Percentiles rank a stretch among this genome's conserved stretches.
These are phyloP conservation scores for Diospyros lotus DNA, from an alignment of 148 eudicot genomes.

Conservation along the genomic window DNA sequence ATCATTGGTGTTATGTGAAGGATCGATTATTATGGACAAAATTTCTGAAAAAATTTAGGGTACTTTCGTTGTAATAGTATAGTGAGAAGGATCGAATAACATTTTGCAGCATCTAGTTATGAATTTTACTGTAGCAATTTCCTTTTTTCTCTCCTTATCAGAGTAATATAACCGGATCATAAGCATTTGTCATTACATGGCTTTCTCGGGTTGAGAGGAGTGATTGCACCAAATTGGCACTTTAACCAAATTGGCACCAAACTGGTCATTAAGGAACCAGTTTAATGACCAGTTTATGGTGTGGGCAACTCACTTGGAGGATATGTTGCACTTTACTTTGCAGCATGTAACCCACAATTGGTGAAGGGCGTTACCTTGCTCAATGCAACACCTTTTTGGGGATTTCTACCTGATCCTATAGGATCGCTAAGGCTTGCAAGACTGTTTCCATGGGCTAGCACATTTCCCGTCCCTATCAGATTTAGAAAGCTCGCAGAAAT, in stretches of 20 bases:
- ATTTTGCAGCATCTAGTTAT: background rate
- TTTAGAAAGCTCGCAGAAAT: slow-evolving; percentile 59
- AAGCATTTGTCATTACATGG: background rate
- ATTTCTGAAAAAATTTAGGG: background rate
- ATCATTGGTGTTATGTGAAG: background rate
- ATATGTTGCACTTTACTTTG: slow-evolving; percentile 82
- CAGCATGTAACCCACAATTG: slow-evolving; percentile 63
- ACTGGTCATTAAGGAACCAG: slow-evolving; percentile 84
- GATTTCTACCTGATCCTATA: slow-evolving; percentile 77
- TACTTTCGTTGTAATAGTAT: background rate
- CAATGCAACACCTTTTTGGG: slow-evolving; percentile 99
- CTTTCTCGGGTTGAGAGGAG: background rate
- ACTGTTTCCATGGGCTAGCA: slow-evolving; percentile 84
- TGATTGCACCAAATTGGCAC: too few relatives aligned
- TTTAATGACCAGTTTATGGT: slow-evolving; percentile 83
- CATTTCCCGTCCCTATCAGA: slow-evolving; percentile 81
- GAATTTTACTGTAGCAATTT: background rate
- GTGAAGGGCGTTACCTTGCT: slow-evolving; percentile 92
- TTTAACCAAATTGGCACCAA: too few relatives aligned
- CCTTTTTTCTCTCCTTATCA: background rate
- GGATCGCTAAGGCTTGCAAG: slow-evolving; percentile 69
- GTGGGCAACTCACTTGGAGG: slow-evolving; percentile 98
- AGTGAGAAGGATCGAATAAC: background rate
- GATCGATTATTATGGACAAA: background rate
- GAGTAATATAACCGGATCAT: background rate